Evolutionary conservation across 1,139 yeast genomes (phyloP).

Genomic region (Candida sanyaensis): DNA sequence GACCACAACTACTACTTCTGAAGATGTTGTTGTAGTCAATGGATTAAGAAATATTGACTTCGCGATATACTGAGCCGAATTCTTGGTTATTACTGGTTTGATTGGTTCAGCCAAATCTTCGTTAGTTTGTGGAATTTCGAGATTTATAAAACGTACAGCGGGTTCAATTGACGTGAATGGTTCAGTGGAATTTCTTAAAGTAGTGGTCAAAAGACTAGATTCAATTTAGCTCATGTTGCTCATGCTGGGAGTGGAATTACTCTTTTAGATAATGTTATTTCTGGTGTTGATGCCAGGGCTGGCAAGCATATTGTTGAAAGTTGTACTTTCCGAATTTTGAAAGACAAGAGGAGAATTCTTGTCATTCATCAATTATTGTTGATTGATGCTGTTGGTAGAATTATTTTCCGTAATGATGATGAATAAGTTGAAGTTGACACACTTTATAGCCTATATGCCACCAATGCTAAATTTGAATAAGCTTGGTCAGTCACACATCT

Average conservation of each 20-base stretch:
- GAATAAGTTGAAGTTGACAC: slow-evolving; percentile 42
- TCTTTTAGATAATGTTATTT: slow-evolving; percentile 46
- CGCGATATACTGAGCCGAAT: slow-evolving; percentile 47
- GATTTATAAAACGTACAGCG: slow-evolving; percentile 48
- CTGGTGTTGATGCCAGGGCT: slow-evolving; percentile 53
- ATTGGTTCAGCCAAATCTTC: slow-evolving; percentile 78
- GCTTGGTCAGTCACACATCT: slow-evolving; percentile 48
- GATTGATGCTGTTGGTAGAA: slow-evolving; percentile 41
- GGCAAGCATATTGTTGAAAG: too few species aligned
- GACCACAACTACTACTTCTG: slow-evolving; percentile 4
- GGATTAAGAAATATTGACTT: slow-evolving; percentile 22
- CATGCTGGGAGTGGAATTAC: slow-evolving; percentile 42
- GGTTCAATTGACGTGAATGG: slow-evolving; percentile 47
- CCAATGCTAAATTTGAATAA: slow-evolving; percentile 46
- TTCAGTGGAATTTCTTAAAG: slow-evolving; percentile 47
- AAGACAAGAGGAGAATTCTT: slow-evolving; percentile 41
- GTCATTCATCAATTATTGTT: slow-evolving; percentile 51
- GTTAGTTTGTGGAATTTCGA: slow-evolving; percentile 54
- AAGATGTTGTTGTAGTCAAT: slow-evolving; percentile 9
- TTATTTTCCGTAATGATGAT: slow-evolving; percentile 46
- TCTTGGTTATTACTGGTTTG: slow-evolving; percentile 68
- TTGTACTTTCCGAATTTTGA: too few species aligned
- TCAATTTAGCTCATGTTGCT: slow-evolving; percentile 48
- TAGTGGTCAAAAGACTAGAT: slow-evolving; percentile 53
- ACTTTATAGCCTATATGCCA: slow-evolving; percentile 33